Conservation (phyloP, 1,284 basidiomycete species). For the Kwoniella shivajii region DNA sequence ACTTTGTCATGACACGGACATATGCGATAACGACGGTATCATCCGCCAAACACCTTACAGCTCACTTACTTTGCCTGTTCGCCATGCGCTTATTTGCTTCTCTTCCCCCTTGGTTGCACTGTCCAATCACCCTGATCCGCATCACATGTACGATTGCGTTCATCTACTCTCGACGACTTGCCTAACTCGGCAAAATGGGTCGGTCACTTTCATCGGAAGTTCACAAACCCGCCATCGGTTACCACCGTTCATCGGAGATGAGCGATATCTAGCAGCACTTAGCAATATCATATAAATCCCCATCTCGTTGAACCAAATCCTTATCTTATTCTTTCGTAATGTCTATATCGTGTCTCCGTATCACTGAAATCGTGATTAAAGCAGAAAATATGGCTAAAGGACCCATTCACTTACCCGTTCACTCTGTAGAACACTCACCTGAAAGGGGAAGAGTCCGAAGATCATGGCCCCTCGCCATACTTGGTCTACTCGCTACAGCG, state of each 20-base stretch:
- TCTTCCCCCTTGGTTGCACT: too few species aligned
- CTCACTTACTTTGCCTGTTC: neutral
- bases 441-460: neutral
- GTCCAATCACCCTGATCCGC: too few species aligned
- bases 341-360: too few species aligned
- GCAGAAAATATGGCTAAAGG: conserved; percentile 16
- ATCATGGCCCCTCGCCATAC: conserved; percentile 16
- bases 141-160: too few species aligned
- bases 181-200: neutral
- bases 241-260: conserved; percentile 8
- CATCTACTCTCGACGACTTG: neutral
- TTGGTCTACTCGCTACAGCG: conserved; percentile 16
- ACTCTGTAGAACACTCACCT: conserved; percentile 2
- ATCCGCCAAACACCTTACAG: too few species aligned
- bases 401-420: conserved; percentile 19
- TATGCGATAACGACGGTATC: too few species aligned
- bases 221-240: neutral
- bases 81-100: neutral
- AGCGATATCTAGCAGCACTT: neutral
- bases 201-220: neutral
- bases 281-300: neutral
- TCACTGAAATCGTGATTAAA: too few species aligned
- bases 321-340: neutral
- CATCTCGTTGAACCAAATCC: neutral
- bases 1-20: too few species aligned